Evolutionary conservation across 129 eudicot genomes (phyloP).

Genomic region (Lactuca sativa): DNA sequence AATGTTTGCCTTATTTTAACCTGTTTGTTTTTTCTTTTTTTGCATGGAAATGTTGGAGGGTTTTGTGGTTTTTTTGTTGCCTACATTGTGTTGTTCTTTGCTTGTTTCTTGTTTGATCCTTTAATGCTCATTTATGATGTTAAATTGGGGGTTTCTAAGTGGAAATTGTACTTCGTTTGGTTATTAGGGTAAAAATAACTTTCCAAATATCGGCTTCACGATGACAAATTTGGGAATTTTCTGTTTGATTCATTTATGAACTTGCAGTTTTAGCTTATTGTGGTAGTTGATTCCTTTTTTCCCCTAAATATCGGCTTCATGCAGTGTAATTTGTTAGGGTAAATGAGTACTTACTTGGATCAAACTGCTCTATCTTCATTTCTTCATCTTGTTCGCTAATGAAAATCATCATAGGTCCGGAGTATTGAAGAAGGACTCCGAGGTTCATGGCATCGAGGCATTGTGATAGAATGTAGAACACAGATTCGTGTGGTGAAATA

Average conservation of each 20-base stretch:
- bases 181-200: neutral
- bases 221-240: slow-evolving; percentile 11
- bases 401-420: slow-evolving; percentile 54
- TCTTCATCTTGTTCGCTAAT: neutral
- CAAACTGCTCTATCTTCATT: neutral
- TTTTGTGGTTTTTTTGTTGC: neutral
- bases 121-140: neutral
- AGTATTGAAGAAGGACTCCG: slow-evolving; percentile 64
- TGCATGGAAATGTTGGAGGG: neutral
- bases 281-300: neutral
- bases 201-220: neutral
- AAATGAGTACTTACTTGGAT: neutral
- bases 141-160: neutral
- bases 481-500: slow-evolving; percentile 47
- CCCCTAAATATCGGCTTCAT: neutral
- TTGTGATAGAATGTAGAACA: slow-evolving; percentile 33
- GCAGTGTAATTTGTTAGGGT: slow-evolving; percentile 6
- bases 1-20: slow-evolving; percentile 5
- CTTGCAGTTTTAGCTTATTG: neutral
- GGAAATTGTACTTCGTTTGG: neutral
- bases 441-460: slow-evolving; percentile 77
- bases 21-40: neutral
- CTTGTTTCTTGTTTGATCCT: slow-evolving; percentile 1
- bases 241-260: slow-evolving; percentile 8
- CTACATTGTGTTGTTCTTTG: neutral